Base-by-base conservation (phyloP, 495 filamentous ascomycete species). In the Aspergillus kassunensis region DNA sequence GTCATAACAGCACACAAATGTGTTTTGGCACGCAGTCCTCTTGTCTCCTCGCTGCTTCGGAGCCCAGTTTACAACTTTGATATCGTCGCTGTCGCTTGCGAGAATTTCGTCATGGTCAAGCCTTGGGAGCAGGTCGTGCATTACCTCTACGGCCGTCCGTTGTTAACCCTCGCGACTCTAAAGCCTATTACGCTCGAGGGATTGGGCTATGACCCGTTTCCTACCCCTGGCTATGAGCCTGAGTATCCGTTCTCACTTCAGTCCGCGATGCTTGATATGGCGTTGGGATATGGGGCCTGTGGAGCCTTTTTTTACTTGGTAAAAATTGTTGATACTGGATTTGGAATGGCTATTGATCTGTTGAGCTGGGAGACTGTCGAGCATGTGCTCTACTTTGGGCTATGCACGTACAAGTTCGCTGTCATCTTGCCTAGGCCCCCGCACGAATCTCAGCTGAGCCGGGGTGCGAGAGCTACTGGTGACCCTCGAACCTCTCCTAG, bases 311-410 rank as follows among this genome's bases (percentile, higher is more conserved):
- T 73, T 13, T 53, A 55, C 4, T 20, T 51, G 16, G 21, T 23
- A 6, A 51, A 55, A 1, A 35, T 71, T 36, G 51, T 58, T 6
- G 47, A 64, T n/a, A 49, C 51, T 0, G 70, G 65, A 0, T 63
- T 71, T n/a, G 37, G 54, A 0, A 46, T 71, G 21, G 61, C 57
- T 4, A 7, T 63, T 3, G 55, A 51, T 3, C 37, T 64, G 1
- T 40, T 71, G 3, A 44, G 51, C 25, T 68, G 60, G 63, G 59
- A 62, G 1, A 73, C 57, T 11, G 39, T 66, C 29, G 68, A 71
- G 40, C 24, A 56, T 6, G 42, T 65, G 12, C 44, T 71, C 6
- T 51, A 56, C 15, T 68, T 68, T 27, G 62, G 61, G 4, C 39
- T 68, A 15, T 39, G 19, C 15, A 40, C 57, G 3, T 21, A 40